A percentile compares a stretch with the other conserved stretches of the same genome.
Evolutionary conservation across 495 filamentous ascomycete genomes (phyloP).

Genomic region (Aspergillus egyptiacus): DNA sequence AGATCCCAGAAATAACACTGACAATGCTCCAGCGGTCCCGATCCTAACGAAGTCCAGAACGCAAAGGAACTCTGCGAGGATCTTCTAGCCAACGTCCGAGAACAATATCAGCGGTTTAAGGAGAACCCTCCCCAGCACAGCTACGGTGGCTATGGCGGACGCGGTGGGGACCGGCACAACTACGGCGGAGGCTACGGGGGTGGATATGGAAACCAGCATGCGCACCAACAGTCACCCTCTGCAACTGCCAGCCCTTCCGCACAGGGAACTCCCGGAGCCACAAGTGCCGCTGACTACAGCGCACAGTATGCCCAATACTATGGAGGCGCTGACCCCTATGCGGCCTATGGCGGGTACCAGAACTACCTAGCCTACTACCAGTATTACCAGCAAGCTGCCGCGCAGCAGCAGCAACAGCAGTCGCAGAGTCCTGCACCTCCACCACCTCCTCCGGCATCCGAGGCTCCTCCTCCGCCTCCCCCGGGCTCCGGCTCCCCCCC

Average conservation of each 20-base stretch:
- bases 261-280: conserved; percentile 30
- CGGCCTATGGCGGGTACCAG: conserved; percentile 82
- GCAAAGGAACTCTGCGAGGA: conserved; percentile 87
- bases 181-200: conserved; percentile 39
- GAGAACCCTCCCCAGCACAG: conserved; percentile 65
- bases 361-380: conserved; percentile 63
- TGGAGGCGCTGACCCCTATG: conserved; percentile 78
- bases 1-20: conserved; percentile 13
- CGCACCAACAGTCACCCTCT: conserved; percentile 30
- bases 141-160: not conserved
- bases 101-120: conserved; percentile 86
- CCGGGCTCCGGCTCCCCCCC: conserved; percentile 59
- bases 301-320: conserved; percentile 86
- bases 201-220: conserved; percentile 34
- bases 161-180: conserved; percentile 9
- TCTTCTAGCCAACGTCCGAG: conserved; percentile 72
- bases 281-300: conserved; percentile 54
- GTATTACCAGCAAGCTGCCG: conserved; percentile 62
- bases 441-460: conserved; percentile 55
- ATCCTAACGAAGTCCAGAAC: conserved; percentile 74
- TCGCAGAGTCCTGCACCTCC: conserved; percentile 46
- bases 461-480: conserved; percentile 59
- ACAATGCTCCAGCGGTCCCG: conserved; percentile 65
- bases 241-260: conserved; percentile 33
- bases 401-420: conserved; percentile 46